Percentiles rank a stretch among this genome's conserved stretches.
These are phyloP conservation scores for Russula olivacea DNA, from an alignment of 768 basidiomycete genomes.

Conservation along the genomic window DNA sequence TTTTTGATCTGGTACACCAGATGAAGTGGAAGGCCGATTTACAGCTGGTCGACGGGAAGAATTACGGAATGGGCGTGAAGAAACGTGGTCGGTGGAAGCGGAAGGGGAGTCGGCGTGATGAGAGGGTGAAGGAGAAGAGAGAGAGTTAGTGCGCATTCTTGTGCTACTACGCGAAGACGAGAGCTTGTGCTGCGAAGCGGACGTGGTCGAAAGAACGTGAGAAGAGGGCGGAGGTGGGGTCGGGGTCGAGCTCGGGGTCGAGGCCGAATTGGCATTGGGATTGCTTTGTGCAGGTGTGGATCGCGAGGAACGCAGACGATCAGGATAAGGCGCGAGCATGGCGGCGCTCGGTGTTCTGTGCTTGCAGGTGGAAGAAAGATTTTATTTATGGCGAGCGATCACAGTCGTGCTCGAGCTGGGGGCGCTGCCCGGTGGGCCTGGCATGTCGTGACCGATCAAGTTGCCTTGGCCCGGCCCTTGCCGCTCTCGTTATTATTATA, in stretches of 20 bases:
- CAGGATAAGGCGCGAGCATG: slow-evolving; percentile 21
- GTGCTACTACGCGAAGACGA: slow-evolving; percentile 1
- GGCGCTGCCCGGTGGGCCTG: background rate
- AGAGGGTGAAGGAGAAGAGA: slow-evolving; percentile 6
- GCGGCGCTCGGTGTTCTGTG: background rate
- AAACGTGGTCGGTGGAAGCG: background rate
- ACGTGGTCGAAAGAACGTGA: background rate
- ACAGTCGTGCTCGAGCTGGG: background rate
- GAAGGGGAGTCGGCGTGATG: background rate
- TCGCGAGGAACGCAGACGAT: slow-evolving; percentile 14
- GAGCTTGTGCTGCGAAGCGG: background rate
- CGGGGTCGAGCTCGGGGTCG: background rate
- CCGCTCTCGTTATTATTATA: background rate
- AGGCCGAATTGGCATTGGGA: background rate
- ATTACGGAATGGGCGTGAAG: slow-evolving; percentile 1
- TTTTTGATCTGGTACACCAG: slow-evolving; percentile 11
- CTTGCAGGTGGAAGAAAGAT: background rate
- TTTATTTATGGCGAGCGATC: background rate
- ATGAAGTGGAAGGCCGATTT: slow-evolving; percentile 19
- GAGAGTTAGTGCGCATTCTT: slow-evolving; percentile 18
- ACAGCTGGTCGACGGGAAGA: background rate
- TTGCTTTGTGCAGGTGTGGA: background rate
- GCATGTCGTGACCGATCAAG: too few relatives aligned
- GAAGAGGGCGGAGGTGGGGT: background rate
- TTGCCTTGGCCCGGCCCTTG: background rate